Evolutionary conservation across 2,329 filamentous ascomycete genomes (phyloP), one percentile per base, ranked within the genome.

Genomic region (Fusarium chlamydosporum): DNA sequence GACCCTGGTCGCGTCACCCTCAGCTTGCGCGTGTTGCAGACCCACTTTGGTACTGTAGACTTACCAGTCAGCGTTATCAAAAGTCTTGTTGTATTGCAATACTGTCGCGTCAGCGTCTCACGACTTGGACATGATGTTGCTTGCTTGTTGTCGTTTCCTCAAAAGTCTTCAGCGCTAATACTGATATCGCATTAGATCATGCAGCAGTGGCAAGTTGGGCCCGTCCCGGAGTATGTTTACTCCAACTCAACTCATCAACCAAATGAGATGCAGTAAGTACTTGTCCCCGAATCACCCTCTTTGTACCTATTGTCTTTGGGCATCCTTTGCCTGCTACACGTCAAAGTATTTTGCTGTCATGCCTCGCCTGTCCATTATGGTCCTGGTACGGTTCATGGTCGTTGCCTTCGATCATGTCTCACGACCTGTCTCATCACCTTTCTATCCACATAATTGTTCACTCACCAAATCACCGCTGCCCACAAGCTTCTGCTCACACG

Each of bases 191-290:
- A 68, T 59, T 60, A 86, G 84, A 84, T 79, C 80, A 88, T 88
- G 85, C 84, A 88, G 81, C 85, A 87, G 80, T 88, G 85, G 85
- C 84, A 87, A 79, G 84, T 88, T 78, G 84, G 85, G 80, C 85
- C 85, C 72, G 82, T 88, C 79, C 85, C 85, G 80, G 85, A 86
- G 79, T 86, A 86, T 81, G 82, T 87, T 74, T 86, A 85, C 80
- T 79, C 82, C 77, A 84, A 83, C 79, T 81, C 81, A 78, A 80
- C 83, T 74, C 84, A 85, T 74, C 84, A 84, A 75, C 80, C 82
- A 72, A 85, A 83, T 80, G 84, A 86, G 70, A 84, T 87, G 78
- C 85, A 87, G 85, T 88, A 82, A 87, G 86, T 87, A 82, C 76
- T 76, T 29, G 83, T 86, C 81, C 77, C 76, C 78, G 76, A 61